Evolutionary conservation across 2,329 filamentous ascomycete genomes (phyloP).

Genomic region (Hymenoscyphus salicellus): DNA sequence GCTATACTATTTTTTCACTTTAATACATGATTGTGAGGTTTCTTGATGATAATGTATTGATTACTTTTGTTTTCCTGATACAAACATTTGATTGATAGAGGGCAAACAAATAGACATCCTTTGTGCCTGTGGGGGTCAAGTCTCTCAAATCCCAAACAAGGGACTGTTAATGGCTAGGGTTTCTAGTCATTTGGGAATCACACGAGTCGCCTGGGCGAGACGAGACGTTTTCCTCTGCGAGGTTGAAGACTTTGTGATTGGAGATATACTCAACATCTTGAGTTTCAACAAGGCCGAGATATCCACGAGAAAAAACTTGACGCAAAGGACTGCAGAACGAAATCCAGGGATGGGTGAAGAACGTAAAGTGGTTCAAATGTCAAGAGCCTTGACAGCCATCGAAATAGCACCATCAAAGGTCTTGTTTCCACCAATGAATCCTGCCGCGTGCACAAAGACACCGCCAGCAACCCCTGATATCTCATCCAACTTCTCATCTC

Average conservation of each 20-base stretch:
- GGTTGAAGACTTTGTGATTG: neutral
- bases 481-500: conserved; percentile 79
- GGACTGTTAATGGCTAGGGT: neutral
- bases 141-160: neutral
- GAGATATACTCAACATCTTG: neutral
- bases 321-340: too few relatives aligned
- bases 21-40: neutral
- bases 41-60: conserved; percentile 3
- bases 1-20: neutral
- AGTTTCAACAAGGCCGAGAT: neutral
- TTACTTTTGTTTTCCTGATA: conserved; percentile 11
- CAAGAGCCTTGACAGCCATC: conserved; percentile 78
- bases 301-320: too few relatives aligned
- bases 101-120: neutral
- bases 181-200: neutral
- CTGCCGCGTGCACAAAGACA: conserved; percentile 90
- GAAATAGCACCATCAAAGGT: conserved; percentile 82
- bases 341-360: too few relatives aligned
- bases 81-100: conserved; percentile 29
- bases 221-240: neutral
- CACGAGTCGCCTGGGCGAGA: neutral
- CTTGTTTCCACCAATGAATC: conserved; percentile 95
- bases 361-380: conserved; percentile 26
- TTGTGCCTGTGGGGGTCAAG: neutral
- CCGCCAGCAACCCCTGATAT: conserved; percentile 68